Conservation (phyloP, 805 yeast genomes). For the Blastobotrys peoriensis region DNA sequence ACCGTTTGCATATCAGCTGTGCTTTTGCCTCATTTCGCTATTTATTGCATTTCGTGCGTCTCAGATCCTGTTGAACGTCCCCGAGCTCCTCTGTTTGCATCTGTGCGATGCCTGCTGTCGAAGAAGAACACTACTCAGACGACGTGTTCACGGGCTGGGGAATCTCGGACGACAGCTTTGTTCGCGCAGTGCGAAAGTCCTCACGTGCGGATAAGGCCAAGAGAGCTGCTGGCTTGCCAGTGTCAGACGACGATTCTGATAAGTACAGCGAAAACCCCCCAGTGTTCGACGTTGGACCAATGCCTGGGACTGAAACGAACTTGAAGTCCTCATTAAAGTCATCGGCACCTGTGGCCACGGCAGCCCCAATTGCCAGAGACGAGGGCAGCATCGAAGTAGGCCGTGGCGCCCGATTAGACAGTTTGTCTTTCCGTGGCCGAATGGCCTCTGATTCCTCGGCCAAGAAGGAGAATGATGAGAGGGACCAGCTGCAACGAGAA, state of each 20-base stretch:
- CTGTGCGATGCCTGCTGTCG: not conserved
- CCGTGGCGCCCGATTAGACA: not conserved
- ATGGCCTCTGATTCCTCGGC: not conserved
- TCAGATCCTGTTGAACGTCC: too few relatives aligned
- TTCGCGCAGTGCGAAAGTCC: not conserved
- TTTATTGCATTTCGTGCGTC: too few relatives aligned
- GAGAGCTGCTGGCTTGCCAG: not conserved
- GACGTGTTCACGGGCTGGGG: not conserved
- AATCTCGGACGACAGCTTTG: not conserved
- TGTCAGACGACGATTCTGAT: not conserved
- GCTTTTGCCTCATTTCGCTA: too few relatives aligned
- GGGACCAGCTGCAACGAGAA: too few relatives aligned
- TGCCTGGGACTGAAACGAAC: not conserved
- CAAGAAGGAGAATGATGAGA: not conserved
- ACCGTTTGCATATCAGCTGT: too few relatives aligned
- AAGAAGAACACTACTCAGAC: not conserved
- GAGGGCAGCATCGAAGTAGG: not conserved
- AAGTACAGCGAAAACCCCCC: not conserved
- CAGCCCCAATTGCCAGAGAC: too few relatives aligned
- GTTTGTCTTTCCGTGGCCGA: not conserved
- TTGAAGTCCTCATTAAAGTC: not conserved
- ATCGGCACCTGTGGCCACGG: too few relatives aligned
- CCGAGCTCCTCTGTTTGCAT: too few relatives aligned
- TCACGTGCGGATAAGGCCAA: not conserved
- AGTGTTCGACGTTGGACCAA: not conserved